Conservation (phyloP, 2,329 filamentous ascomycete species). For the Clarireedia paspali region DNA sequence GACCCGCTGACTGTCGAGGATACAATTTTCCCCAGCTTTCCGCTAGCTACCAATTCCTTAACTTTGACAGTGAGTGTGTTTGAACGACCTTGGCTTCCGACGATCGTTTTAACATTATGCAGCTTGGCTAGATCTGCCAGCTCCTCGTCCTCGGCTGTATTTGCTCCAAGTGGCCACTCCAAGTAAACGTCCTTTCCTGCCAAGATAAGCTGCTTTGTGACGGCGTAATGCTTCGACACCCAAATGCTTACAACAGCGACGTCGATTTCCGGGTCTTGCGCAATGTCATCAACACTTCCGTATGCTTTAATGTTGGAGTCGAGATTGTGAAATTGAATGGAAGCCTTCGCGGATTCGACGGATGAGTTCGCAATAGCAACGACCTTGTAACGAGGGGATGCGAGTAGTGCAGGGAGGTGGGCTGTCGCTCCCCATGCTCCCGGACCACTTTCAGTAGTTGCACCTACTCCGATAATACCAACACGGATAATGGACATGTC, state of each 20-base stretch:
- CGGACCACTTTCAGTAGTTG: not conserved
- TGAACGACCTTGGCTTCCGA: slow-evolving; percentile 40
- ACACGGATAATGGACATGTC: slow-evolving; percentile 13
- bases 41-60: slow-evolving; percentile 34
- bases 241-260: slow-evolving; percentile 38
- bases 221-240: slow-evolving; percentile 35
- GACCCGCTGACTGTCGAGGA: not conserved
- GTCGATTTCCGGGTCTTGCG: slow-evolving; percentile 38
- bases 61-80: slow-evolving; percentile 34
- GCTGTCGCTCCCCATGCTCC: slow-evolving; percentile 43
- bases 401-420: slow-evolving; percentile 40
- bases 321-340: slow-evolving; percentile 35
- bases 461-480: slow-evolving; percentile 14
- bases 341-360: slow-evolving; percentile 33
- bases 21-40: slow-evolving; percentile 36
- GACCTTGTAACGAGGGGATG: slow-evolving; percentile 33
- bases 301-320: slow-evolving; percentile 34
- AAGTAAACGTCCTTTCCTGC: slow-evolving; percentile 41
- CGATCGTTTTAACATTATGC: slow-evolving; percentile 35
- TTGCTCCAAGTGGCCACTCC: slow-evolving; percentile 42
- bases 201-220: slow-evolving; percentile 35
- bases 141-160: slow-evolving; percentile 35
- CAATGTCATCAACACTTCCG: slow-evolving; percentile 34
- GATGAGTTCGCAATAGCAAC: slow-evolving; percentile 42
- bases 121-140: slow-evolving; percentile 34